Evolutionary conservation across 2,329 filamentous ascomycete species (phyloP), one percentile per base, ranked within the genome.

Genomic region (Ascochyta rabiei): DNA sequence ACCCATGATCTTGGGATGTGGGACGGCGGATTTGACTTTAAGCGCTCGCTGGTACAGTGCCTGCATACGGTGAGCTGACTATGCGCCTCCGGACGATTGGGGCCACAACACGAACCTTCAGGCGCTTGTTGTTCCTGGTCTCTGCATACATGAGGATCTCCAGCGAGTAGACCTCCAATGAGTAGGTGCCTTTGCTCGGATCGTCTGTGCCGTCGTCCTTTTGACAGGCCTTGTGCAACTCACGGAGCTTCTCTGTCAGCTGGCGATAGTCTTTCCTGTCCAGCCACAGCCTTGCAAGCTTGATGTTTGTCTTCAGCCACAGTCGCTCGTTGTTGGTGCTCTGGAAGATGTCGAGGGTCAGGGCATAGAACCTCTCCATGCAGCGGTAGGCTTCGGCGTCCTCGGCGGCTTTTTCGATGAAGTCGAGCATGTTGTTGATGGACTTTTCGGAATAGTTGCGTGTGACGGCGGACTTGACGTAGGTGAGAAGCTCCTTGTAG

Each of bases 101-200:
- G 58, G 62, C 24, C 23, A 42, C 38, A 54, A 47, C 52, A 65
- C 71, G 51, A 52, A 82, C 83, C 82, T 98, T 98, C 53, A 99
- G 82, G 69, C 96, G 90, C 79, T 98, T 98, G 81, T 96, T 98
- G 80, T 98, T 98, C 70, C 90, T 89, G 30, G 91, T 96, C 77
- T 96, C 92, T 2, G 93, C 91, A 71, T 96, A 93, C 93, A 99
- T 98, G 77, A 98, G 93, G 62, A 99, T 99, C 78, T 99, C 95
- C 35, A 98, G 81, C 9, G 95, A 93, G 73, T 97, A 99, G 43
- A 97, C 90, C 79, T 99, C 95, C 34, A 98, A 84, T 39, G 91
- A 89, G 74, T 98, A 97, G 13, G 95, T 98, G 66, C 95, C 95
- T 78, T 98, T 98, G 82, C 87, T 96, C 10, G 92, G 89, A 72